Base-by-base conservation (phyloP, 2,329 filamentous ascomycete species). In the Colletotrichum navitas region DNA sequence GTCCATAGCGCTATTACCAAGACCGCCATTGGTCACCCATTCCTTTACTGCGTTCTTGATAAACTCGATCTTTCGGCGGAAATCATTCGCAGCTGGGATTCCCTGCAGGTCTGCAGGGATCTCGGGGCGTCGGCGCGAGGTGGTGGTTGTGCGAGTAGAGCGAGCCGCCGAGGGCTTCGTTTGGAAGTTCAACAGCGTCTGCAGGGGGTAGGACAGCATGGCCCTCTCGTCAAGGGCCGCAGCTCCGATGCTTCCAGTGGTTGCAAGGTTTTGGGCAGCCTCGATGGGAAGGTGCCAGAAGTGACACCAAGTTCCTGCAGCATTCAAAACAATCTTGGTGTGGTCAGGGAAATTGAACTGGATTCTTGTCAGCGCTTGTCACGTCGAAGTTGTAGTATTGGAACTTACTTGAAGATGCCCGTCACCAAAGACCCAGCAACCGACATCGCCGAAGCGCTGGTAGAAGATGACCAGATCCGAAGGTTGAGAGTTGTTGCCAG, bases 341-440 rank as follows among this genome's bases (percentile, higher is more conserved):
- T 96, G 93, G 76, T 96, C 93, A 2, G 93, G 93, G 80, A 96
- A 96, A 82, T 96, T 95, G 82, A 95, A 93, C 88, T 94, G 68
- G 18, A n/a, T 43, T 29, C 47, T 34, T 70, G 75, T 80, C 74
- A 80, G 78, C 66, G 29, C 43, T 36, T 36, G n/a, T 55, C 67
- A 26, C 45, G 45, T 63, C 21, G n/a, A 10, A 34, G 8, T 16
- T 32, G 39, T 18, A 11, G 7, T 36, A 21, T 4, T 8, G 18
- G 21, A 71, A 75, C 82, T 75, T 83, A 91, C 90, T 85, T 93
- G 93, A 75, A 95, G 86, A 76, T 93, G 92, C 2, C 93, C 93
- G 78, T 95, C 93, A 67, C 88, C 89, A 77, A 95, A 95, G 61
- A 91, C 90, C 93, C 93, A 95, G 80, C 93, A 92, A 21, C 93